Base-by-base conservation (phyloP, 2,329 filamentous ascomycete species). In the Venturia effusa region DNA sequence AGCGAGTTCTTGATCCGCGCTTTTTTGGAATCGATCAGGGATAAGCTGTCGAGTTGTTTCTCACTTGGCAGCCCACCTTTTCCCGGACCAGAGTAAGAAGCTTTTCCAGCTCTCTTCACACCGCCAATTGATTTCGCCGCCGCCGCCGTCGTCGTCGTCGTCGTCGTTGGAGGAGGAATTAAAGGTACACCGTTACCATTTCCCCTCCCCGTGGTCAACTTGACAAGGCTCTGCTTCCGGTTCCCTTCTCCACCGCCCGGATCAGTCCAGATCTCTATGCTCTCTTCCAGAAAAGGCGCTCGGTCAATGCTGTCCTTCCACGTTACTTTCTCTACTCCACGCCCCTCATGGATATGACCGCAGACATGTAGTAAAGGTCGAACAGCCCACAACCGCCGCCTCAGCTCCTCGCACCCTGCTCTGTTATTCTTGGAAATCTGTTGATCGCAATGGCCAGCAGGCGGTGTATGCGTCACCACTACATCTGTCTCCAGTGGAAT, bases 381-480 rank as follows among this genome's bases (percentile, higher is more conserved):
- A 13, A 91, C 85, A 45, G 88, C 84, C 85, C 88, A 89, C 22
- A 89, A 74, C 70, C 95, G 90, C 19, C 80, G 75, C 6, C 92
- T 80, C 8, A 96, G 80, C 64, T 83, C 81, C 8, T 85, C 83
- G 68, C 89, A 92, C 63, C 90, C 91, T 83, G 71, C 48, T 13
- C 61, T 45, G 63, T 90, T 91, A 54, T 90, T 77, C 3, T 81
- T 84, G 73, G 78, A 71, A 75, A 84, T 83, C 61, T 75, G 40
- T 70, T 87, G 68, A 76, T 88, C 75, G 74, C 86, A 79, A 71
- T 96, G 90, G 70, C 85, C 80, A 72, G 84, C 84, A 1, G 91
- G 90, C 30, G 92, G 92, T 0, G 85, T 85, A 71, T 96, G 92
- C 0, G 92, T 95, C 59, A 96, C 76, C 19, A 96, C 80, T 62